phyloP scores from a whole-genome alignment of 192 early-diverging fungal genomes.

The Linnemannia schmuckeri region DNA sequence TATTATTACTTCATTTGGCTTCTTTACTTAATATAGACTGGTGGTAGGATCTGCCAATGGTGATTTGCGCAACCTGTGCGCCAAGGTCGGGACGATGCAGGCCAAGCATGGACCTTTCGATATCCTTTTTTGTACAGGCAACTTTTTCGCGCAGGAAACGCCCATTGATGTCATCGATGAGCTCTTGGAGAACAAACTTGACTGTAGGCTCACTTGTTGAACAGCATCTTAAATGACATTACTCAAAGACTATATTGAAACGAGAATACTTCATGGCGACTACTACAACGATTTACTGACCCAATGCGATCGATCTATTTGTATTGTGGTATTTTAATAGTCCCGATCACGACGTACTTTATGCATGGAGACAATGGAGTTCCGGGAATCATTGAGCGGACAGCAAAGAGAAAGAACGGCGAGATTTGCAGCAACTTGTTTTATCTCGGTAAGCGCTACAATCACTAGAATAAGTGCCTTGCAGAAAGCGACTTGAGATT shows the following conservation, averaged over 20 bases:
- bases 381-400: slow-evolving; percentile 67
- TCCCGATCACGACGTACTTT: slow-evolving; percentile 83
- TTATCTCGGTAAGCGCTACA: slow-evolving; percentile 68
- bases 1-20: background rate
- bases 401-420: slow-evolving; percentile 68
- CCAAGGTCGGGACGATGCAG: slow-evolving; percentile 82
- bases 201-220: slow-evolving; percentile 26
- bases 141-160: slow-evolving; percentile 77
- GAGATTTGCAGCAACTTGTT: slow-evolving; percentile 84
- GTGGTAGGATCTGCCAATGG: slow-evolving; percentile 84
- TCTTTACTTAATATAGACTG: slow-evolving; percentile 59
- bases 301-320: background rate
- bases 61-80: slow-evolving; percentile 73
- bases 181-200: slow-evolving; percentile 68
- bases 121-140: slow-evolving; percentile 82
- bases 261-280: too few species aligned
- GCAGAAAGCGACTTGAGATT: too few species aligned
- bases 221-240: too few species aligned
- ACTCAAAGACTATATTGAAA: background rate
- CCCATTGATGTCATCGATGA: slow-evolving; percentile 62
- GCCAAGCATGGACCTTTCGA: slow-evolving; percentile 91
- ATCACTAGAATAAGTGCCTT: background rate
- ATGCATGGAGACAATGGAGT: slow-evolving; percentile 75
- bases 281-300: background rate
- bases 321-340: slow-evolving; percentile 31